Base-by-base conservation (phyloP, 169 alveolate species). In the Cryptosporidium bovis region DNA sequence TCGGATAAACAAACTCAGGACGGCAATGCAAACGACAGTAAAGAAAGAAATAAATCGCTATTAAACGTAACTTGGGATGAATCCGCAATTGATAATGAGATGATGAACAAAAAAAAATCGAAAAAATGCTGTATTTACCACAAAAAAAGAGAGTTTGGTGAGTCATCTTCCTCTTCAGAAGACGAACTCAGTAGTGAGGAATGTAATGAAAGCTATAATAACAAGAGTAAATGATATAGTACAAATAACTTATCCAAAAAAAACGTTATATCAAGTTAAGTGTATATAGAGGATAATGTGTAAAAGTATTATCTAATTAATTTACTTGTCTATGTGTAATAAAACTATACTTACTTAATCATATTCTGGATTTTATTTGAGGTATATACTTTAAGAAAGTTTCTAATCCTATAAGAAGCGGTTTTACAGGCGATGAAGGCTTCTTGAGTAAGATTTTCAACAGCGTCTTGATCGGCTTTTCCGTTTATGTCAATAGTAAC, bases 71-170 rank as follows among this genome's bases (percentile, higher is more conserved):
- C 77, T 0, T 77, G 85, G 85, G 85, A 77, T 40, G 71, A 77
- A 13, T 58, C 77, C 0, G 36, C 90, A 33, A 40, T 83, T 27
- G 90, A 83, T 71, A 83, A 83, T 66, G 90, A 83, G 48, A 46
- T 67, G 67, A 46, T 83, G 91, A 83, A 83, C 20, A 71, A 51
- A 29, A 62, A 55, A 48, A 83, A 56, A 56, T 64, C 91, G 12
- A 83, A 67, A 65, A 83, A 67, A 50, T 67, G 91, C 29, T 83
- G 91, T 36, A 83, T 83, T n/a, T 83, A 56, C 40, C 91, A 77
- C n/a, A 83, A 83, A 40, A 62, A 29, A 53, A 51, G 66, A 27
- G 18, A 62, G 20, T 83, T 83, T 65, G 91, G 91, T 18, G 91
- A 83, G 27, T 83, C 90, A 51, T 82, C 90, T 1, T 82, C 90